Conservation (phyloP, 2,329 filamentous ascomycete species). For the Pseudogymnoascus sp. region DNA sequence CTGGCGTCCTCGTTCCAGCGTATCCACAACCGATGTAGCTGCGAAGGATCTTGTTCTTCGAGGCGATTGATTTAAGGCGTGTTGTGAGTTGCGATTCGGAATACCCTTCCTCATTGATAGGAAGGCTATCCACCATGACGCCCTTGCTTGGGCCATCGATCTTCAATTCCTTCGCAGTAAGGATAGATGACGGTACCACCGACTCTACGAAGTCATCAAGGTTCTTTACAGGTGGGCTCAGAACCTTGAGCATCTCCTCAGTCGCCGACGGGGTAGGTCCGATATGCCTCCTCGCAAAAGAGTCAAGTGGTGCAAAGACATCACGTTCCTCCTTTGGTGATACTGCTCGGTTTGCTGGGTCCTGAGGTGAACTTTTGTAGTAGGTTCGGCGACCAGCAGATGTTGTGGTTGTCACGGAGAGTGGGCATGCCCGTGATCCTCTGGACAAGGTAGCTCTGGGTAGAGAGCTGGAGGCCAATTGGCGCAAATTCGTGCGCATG, state of each 20-base stretch:
- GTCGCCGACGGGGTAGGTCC: slow-evolving; percentile 65
- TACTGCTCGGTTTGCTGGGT: slow-evolving; percentile 21
- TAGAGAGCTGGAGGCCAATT: not conserved
- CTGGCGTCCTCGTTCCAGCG: slow-evolving; percentile 74
- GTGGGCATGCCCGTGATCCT: slow-evolving; percentile 18
- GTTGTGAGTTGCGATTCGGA: slow-evolving; percentile 52
- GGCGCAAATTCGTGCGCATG: slow-evolving; percentile 10
- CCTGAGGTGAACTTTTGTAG: slow-evolving; percentile 27
- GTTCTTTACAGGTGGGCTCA: slow-evolving; percentile 63
- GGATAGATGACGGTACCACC: slow-evolving; percentile 72
- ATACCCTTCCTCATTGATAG: slow-evolving; percentile 20
- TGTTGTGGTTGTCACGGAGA: slow-evolving; percentile 12
- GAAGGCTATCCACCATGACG: slow-evolving; percentile 18
- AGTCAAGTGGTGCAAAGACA: slow-evolving; percentile 40
- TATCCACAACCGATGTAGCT: slow-evolving; percentile 83
- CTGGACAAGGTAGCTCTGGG: not conserved
- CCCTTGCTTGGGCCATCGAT: slow-evolving; percentile 39
- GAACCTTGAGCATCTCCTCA: slow-evolving; percentile 66
- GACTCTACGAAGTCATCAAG: slow-evolving; percentile 78
- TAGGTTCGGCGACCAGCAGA: slow-evolving; percentile 24
- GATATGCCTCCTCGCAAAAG: slow-evolving; percentile 75
- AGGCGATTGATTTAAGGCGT: slow-evolving; percentile 43
- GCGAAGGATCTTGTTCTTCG: slow-evolving; percentile 51
- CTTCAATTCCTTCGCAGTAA: slow-evolving; percentile 55
- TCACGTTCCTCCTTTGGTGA: slow-evolving; percentile 24